Conservation (phyloP, 1,139 yeast species). For the Wickerhamomyces sp. region DNA sequence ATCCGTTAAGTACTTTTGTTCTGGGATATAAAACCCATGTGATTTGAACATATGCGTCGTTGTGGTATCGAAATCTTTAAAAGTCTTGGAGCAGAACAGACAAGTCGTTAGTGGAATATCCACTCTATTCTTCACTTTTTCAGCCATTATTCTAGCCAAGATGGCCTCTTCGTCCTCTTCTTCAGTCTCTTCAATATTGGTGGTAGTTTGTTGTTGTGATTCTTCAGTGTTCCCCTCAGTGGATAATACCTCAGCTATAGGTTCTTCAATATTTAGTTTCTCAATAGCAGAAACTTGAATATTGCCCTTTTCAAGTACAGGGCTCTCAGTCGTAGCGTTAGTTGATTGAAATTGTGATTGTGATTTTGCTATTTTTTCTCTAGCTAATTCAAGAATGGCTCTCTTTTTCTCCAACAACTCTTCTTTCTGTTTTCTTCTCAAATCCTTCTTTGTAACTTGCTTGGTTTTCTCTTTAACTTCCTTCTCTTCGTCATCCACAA, state of each 20-base stretch:
- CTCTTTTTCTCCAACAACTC: conserved; percentile 58
- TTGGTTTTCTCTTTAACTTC: conserved; percentile 29
- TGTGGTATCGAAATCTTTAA: conserved; percentile 50
- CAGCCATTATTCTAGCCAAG: conserved; percentile 47
- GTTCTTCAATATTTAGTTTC: too few species aligned
- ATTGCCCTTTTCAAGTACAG: conserved; percentile 2
- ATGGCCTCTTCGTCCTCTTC: conserved; percentile 36
- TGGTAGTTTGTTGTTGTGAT: conserved; percentile 27
- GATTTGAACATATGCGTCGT: conserved; percentile 67
- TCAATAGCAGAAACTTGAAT: conserved; percentile 5
- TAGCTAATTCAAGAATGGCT: conserved; percentile 56
- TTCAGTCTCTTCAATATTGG: conserved; percentile 11
- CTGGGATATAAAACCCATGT: conserved; percentile 89
- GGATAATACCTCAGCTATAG: conserved; percentile 11
- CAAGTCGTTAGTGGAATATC: conserved; percentile 73
- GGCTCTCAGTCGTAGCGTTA: neutral
- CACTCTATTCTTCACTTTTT: conserved; percentile 55
- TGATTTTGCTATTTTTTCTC: conserved; percentile 42
- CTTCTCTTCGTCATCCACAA: conserved; percentile 34
- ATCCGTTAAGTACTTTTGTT: conserved; percentile 62
- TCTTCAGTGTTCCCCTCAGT: neutral
- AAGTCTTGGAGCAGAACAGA: conserved; percentile 63
- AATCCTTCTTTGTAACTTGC: conserved; percentile 53
- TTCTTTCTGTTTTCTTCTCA: conserved; percentile 60
- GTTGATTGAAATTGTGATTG: conserved; percentile 12